phyloP scores from a whole-genome alignment of 805 yeast species.

The Phaffomyces opuntiae region DNA sequence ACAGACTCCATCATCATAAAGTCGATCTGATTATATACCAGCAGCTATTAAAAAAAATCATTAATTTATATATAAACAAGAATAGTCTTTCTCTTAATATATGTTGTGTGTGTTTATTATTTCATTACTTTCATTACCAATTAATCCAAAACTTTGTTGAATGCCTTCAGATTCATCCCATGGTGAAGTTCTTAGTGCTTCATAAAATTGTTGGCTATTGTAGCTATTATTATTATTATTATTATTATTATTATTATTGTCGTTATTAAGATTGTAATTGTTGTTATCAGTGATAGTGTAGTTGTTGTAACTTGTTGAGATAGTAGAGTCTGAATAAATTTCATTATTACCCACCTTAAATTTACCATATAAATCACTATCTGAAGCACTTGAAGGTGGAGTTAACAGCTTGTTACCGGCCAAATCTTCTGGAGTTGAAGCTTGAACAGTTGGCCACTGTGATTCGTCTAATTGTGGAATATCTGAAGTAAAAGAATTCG shows the following conservation, averaged over 20 bases:
- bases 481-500: too few relatives aligned
- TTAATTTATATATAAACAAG: neutral
- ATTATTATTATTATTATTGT: neutral
- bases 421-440: constrained; percentile 13
- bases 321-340: too few relatives aligned
- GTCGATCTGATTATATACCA: too few relatives aligned
- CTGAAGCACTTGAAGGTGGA: constrained; percentile 18
- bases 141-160: constrained; percentile 5
- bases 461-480: constrained; percentile 6
- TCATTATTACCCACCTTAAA: neutral
- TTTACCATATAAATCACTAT: constrained; percentile 3
- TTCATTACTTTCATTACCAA: constrained; percentile 4
- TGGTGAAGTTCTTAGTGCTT: constrained; percentile 15
- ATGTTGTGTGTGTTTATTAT: neutral
- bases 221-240: neutral
- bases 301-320: neutral
- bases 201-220: constrained; percentile 7
- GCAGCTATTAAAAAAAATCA: too few relatives aligned
- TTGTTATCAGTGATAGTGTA: neutral
- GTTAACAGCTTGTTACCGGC: constrained; percentile 9
- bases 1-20: too few relatives aligned
- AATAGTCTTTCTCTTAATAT: neutral
- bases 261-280: neutral
- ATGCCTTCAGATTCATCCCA: constrained; percentile 8
- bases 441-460: constrained; percentile 17